phyloP scores from a whole-genome alignment of 371 early-diverging fungal genomes.

The Umbelopsis sp. region DNA sequence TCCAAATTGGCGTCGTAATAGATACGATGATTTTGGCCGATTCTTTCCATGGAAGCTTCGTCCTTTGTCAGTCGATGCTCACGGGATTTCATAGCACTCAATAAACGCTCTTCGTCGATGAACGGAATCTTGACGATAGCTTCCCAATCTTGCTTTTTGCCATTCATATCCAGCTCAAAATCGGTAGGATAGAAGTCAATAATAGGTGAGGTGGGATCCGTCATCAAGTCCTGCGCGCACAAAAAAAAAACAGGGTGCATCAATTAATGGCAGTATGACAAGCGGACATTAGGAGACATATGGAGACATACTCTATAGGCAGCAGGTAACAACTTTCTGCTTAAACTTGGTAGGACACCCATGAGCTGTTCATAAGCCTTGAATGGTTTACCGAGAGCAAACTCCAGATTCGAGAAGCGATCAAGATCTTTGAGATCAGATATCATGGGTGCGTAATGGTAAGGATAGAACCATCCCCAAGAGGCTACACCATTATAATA shows the following conservation, averaged over 20 bases:
- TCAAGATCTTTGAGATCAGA: constrained; percentile 66
- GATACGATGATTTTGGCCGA: constrained; percentile 72
- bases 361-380: constrained; percentile 98
- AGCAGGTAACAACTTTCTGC: constrained; percentile 77
- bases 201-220: constrained; percentile 81
- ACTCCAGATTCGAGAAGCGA: constrained; percentile 61
- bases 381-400: constrained; percentile 88
- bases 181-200: constrained; percentile 92
- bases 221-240: constrained; percentile 71
- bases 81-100: constrained; percentile 77
- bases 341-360: constrained; percentile 95
- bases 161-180: constrained; percentile 96
- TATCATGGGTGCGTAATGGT: constrained; percentile 98
- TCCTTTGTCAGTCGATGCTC: constrained; percentile 72
- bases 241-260: neutral
- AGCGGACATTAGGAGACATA: neutral
- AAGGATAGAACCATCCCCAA: constrained; percentile 99
- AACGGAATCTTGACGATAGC: constrained; percentile 95
- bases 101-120: constrained; percentile 86
- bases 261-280: no score
- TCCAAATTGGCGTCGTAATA: constrained; percentile 54
- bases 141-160: constrained; percentile 98
- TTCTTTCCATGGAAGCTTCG: constrained; percentile 68
- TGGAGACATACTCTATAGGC: constrained; percentile 63
- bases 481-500: constrained; percentile 95